These are phyloP conservation scores for Akanthomyces muscarius DNA, from an alignment of 2,329 filamentous ascomycete genomes.

Conservation along the genomic window DNA sequence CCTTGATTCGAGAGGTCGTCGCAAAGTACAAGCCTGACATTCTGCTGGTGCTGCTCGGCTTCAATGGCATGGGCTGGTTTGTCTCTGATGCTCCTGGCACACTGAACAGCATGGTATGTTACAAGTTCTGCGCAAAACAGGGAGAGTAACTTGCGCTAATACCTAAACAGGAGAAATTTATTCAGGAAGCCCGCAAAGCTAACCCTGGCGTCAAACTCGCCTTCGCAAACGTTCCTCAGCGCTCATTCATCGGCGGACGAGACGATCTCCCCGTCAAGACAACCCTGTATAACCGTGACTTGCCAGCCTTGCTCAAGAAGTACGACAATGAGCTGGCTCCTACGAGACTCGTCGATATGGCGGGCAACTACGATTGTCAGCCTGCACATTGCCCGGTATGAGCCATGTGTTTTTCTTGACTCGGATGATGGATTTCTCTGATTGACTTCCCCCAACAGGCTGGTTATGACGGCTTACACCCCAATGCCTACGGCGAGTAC, in stretches of 20 bases:
- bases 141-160: not conserved
- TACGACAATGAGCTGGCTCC: slow-evolving; percentile 29
- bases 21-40: slow-evolving; percentile 29
- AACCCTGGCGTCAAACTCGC: slow-evolving; percentile 27
- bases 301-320: slow-evolving; percentile 17
- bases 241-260: slow-evolving; percentile 22
- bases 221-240: slow-evolving; percentile 30
- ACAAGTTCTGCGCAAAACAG: not conserved
- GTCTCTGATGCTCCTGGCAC: slow-evolving; percentile 14
- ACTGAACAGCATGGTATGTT: slow-evolving; percentile 3
- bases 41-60: slow-evolving; percentile 32
- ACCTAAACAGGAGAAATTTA: slow-evolving; percentile 21
- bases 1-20: slow-evolving; percentile 27
- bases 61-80: slow-evolving; percentile 34
- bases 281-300: slow-evolving; percentile 24
- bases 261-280: slow-evolving; percentile 26
- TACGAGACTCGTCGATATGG: slow-evolving; percentile 31
- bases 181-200: slow-evolving; percentile 29
- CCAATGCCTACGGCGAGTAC: slow-evolving; percentile 3
- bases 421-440: too few relatives aligned
- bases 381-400: not conserved
- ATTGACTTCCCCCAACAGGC: not conserved
- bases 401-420: too few relatives aligned
- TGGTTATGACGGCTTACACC: slow-evolving; percentile 9
- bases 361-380: slow-evolving; percentile 21